These are phyloP conservation scores for Lachnellula arida DNA, from an alignment of 2,329 filamentous ascomycete genomes.

Conservation along the genomic window DNA sequence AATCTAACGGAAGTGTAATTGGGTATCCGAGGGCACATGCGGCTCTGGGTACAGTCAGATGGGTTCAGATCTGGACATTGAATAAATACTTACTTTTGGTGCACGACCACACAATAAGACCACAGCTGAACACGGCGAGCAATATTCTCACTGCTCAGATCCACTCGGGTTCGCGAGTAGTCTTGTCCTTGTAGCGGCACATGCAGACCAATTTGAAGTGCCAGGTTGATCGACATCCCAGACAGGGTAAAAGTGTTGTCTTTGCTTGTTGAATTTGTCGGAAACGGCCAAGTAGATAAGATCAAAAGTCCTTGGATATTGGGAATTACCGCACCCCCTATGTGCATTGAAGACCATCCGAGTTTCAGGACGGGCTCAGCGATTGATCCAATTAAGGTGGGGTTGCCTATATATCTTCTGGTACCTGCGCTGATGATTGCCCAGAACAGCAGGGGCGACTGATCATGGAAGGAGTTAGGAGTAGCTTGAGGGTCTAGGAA, in stretches of 20 bases:
- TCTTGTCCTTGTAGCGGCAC: slow-evolving; percentile 13
- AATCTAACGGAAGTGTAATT: slow-evolving; percentile 8
- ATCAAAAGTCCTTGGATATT: slow-evolving; percentile 14
- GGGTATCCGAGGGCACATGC: slow-evolving; percentile 11
- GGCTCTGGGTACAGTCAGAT: slow-evolving; percentile 2
- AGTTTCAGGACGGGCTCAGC: slow-evolving; percentile 6
- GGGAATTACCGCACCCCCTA: slow-evolving; percentile 7
- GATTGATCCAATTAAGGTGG: slow-evolving; percentile 4
- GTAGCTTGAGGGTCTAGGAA: slow-evolving; percentile 8
- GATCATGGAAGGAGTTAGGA: slow-evolving; percentile 11
- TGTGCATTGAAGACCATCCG: slow-evolving; percentile 11
- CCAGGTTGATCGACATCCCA: slow-evolving; percentile 11
- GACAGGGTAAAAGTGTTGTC: slow-evolving; percentile 11
- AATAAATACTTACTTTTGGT: slow-evolving; percentile 10
- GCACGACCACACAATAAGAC: slow-evolving; percentile 12
- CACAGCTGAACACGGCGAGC: slow-evolving; percentile 8
- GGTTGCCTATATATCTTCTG: slow-evolving; percentile 6
- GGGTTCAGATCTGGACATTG: background rate
- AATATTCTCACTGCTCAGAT: slow-evolving; percentile 6
- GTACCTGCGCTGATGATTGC: slow-evolving; percentile 11
- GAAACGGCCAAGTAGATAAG: slow-evolving; percentile 11
- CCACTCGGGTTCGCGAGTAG: slow-evolving; percentile 9
- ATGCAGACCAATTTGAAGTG: slow-evolving; percentile 13
- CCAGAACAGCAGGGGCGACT: slow-evolving; percentile 13
- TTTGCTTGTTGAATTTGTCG: slow-evolving; percentile 10